Evolutionary conservation across 768 basidiomycete genomes (phyloP), one percentile per base, ranked within the genome.

Genomic region (Leccinum olivaceopallidum): DNA sequence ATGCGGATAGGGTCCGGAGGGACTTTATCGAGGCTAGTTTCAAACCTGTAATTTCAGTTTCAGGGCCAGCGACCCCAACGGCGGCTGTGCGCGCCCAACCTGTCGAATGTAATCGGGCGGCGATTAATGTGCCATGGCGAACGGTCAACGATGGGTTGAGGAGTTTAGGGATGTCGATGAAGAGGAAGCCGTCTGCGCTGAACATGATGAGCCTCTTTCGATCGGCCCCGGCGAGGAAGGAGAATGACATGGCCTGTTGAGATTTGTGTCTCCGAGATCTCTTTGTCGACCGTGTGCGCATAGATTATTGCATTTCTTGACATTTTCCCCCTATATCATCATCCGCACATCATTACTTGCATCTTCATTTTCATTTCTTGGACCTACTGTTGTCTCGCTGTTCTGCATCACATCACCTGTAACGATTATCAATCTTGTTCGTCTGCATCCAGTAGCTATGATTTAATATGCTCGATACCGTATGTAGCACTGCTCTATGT

Each of bases 21-120:
- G 79, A 79, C 50, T 83, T 83, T 57, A 60, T 82, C 62, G 74
- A 76, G 16, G 68, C 75, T n/a, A 81, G 80, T 36, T 83, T 82
- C 62, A 67, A 69, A n/a, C 48, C 53, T 10, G 18, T 44, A 2
- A 44, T 49, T 16, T 12, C 39, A 9, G 4, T 49, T 13, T 12
- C 39, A 18, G 39, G n/a, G 39, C 39, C 39, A 42, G 18, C 18
- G 39, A 42, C 1, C 54, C 63, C 39, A 0, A 42, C 39, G 18
- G 48, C 44, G 36, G 47, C 55, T 34, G 12, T 13, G 30, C 60
- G 57, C 39, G 18, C 53, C 1, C 60, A 53, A 56, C 44, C 57
- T 13, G 30, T 50, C 20, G 49, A 30, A 5, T 47, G n/a, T 5
- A 59, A 52, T 26, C 61, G 56, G 5, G 56, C 22, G 39, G 39